A percentile compares a stretch with the other conserved stretches of the same genome.
Evolutionary conservation across 805 yeast species (phyloP).

Genomic region (Saccharomycopsis vini): DNA sequence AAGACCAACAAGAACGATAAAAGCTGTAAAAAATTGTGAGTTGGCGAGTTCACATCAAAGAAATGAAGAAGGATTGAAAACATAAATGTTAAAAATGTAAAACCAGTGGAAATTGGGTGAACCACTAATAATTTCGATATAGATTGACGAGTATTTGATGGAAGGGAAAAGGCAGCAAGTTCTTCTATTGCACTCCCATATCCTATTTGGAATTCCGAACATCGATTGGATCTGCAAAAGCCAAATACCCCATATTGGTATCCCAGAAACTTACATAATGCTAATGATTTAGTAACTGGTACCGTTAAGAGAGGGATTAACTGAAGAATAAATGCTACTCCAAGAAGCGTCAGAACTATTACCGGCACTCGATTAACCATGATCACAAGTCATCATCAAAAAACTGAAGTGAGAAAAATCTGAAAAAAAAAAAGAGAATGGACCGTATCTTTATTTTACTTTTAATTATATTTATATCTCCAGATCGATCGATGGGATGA

Average conservation of each 20-base stretch:
- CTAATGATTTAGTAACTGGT: conserved; percentile 43
- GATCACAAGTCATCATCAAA: no score
- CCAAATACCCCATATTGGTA: conserved; percentile 66
- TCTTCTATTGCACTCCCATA: conserved; percentile 29
- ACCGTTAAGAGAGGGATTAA: conserved; percentile 50
- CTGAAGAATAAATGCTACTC: conserved; percentile 47
- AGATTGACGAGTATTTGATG: conserved; percentile 49
- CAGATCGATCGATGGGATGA: no score
- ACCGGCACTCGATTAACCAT: neutral
- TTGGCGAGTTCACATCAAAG: conserved; percentile 17
- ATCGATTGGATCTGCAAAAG: conserved; percentile 37
- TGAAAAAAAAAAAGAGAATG: no score
- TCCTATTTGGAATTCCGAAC: conserved; percentile 38
- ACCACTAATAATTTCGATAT: conserved; percentile 55
- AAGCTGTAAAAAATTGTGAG: conserved; percentile 16
- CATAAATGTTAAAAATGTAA: conserved; percentile 38
- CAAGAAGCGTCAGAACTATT: conserved; percentile 1
- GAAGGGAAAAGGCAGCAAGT: conserved; percentile 37
- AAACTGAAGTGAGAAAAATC: no score
- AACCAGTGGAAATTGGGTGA: conserved; percentile 55
- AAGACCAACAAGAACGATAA: conserved; percentile 46
- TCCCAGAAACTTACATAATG: conserved; percentile 41
- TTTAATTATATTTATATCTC: no score
- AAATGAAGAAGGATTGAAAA: conserved; percentile 33
- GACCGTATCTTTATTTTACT: no score